A percentile compares a stretch with the other conserved stretches of the same genome.
These are phyloP conservation scores for Ligustrum vulgare DNA, from an alignment of 257 asterid genomes.

Conservation along the genomic window DNA sequence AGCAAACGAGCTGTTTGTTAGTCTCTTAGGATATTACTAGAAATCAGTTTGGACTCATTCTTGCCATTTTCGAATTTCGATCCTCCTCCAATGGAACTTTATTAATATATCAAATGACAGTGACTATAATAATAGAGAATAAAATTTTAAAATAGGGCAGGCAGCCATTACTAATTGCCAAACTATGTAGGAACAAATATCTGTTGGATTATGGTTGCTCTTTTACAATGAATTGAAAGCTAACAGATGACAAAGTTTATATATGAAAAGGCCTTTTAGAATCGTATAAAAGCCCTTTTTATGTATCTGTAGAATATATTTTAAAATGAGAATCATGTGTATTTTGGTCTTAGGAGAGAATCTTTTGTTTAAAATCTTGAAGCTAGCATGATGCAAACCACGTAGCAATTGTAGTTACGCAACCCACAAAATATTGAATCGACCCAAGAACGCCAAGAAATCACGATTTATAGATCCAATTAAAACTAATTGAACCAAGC, in stretches of 20 bases:
- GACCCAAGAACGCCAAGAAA: too few relatives aligned
- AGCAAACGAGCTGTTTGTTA: not conserved
- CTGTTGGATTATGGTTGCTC: not conserved
- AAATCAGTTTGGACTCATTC: conserved; percentile 17
- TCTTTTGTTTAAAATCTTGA: conserved; percentile 22
- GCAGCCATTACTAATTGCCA: not conserved
- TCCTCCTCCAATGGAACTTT: too few relatives aligned
- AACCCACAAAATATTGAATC: too few relatives aligned
- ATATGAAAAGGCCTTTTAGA: not conserved
- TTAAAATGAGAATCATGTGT: not conserved
- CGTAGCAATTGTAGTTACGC: too few relatives aligned
- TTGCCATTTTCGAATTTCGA: too few relatives aligned
- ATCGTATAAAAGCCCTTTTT: not conserved
- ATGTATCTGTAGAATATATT: too few relatives aligned
- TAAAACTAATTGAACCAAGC: too few relatives aligned
- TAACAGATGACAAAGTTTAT: not conserved
- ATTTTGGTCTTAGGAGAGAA: conserved; percentile 22
- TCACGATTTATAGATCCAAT: too few relatives aligned
- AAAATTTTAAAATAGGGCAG: not conserved
- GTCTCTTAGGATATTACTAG: conserved; percentile 14
- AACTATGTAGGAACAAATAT: not conserved
- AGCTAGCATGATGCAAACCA: conserved; percentile 1
- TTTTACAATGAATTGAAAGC: not conserved
- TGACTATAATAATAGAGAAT: too few relatives aligned
- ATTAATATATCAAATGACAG: too few relatives aligned